These are phyloP conservation scores for Cyberlindnera amylophila DNA, from an alignment of 805 yeast species.

Conservation along the genomic window DNA sequence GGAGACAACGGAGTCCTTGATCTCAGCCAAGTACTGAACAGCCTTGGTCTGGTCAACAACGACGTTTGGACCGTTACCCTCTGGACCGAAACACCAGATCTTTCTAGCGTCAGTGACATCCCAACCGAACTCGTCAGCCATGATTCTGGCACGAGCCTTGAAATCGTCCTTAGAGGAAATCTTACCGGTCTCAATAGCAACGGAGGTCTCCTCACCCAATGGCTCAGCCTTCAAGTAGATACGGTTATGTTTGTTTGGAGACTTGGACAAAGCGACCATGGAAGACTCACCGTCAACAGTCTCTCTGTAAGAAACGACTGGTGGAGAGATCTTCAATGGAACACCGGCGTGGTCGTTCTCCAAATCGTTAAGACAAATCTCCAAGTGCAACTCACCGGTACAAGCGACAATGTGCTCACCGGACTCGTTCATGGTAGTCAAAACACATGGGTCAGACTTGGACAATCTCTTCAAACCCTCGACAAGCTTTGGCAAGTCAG, in stretches of 20 bases:
- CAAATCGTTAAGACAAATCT: constrained; percentile 92
- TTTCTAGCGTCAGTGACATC: constrained; percentile 99
- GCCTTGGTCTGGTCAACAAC: constrained; percentile 99
- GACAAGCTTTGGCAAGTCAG: constrained; percentile 98
- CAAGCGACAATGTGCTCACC: constrained; percentile 99
- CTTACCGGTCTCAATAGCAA: constrained; percentile 90
- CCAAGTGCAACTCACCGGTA: constrained; percentile 99
- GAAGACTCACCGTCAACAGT: constrained; percentile 92
- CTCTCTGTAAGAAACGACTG: constrained; percentile 98
- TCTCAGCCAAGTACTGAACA: constrained; percentile 97
- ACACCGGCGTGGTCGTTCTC: constrained; percentile 99
- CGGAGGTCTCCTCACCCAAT: constrained; percentile 85
- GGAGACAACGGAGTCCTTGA: constrained; percentile 99
- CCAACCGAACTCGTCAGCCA: constrained; percentile 99
- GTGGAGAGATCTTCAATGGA: constrained; percentile 96
- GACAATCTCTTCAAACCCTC: constrained; percentile 99
- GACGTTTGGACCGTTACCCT: constrained; percentile 97
- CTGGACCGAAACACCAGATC: constrained; percentile 99
- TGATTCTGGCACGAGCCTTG: constrained; percentile 97
- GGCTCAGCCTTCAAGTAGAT: constrained; percentile 97
- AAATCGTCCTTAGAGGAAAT: constrained; percentile 94
- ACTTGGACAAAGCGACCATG: constrained; percentile 95
- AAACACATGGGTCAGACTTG: constrained; percentile 99
- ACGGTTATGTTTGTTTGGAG: constrained; percentile 99
- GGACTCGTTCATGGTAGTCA: constrained; percentile 79